Evolutionary conservation across 441 rosid species (phyloP), one percentile per base, ranked within the genome.

Genomic region (Populus tomentosa): DNA sequence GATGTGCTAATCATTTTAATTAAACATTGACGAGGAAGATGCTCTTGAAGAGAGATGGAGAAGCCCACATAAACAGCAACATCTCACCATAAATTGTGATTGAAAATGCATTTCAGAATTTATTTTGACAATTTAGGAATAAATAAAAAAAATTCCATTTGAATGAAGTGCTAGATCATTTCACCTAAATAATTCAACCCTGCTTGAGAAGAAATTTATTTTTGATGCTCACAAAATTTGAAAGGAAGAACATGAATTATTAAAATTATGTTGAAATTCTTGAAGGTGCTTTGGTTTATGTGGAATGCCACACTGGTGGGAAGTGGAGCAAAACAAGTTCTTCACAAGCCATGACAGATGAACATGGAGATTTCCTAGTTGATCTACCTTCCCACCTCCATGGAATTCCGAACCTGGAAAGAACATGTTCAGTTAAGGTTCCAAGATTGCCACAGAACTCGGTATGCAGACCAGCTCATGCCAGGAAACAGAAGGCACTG

Each of bases 371-470:
- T 70, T 95, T 92, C 79, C 82, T 81, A 18, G 86, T 93, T 21
- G 95, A 95, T 81, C 92, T 93, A 77, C 98, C 98, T 56, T 92
- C 98, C 20, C 86, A 89, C 59, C 90, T 95, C 75, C 97, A 93
- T 26, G 94, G 90, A 14, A 73, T 87, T 42, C 85, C 87, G 20
- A 70, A 87, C 81, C 76, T 95, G 67, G 89, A 87, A 33, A 86
- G 80, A 35, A 76, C 70, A 59, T 95, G 99, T 65, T 70, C 77
- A 11, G 79, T 90, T 38, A 82, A 80, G 78, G 90, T 89, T 53
- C 71, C 83, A 56, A 81, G 81, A 40, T 71, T 85, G 7, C 99
- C 97, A 4, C 85, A 77, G 78, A 85, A 69, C 59, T 84, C 88
- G 1, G 81, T 65, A 26, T 92, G 93, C 83, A 77, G 79, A 13